Base-by-base conservation (phyloP, 2,329 filamentous ascomycete species). In the Trichophyton verrucosum region DNA sequence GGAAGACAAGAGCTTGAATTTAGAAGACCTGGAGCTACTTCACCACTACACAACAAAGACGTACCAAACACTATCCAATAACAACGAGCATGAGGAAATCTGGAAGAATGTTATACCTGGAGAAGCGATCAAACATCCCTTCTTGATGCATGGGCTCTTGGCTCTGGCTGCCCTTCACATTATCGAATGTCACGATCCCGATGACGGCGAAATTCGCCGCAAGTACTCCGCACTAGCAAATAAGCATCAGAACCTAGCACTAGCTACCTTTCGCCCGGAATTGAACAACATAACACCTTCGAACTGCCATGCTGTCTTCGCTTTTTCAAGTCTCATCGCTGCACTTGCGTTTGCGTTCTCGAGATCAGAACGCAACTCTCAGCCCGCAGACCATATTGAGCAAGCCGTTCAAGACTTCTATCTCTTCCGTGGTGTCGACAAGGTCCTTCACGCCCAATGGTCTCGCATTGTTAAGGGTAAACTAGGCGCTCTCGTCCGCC, bases 1-100 rank as follows among this genome's bases (percentile, higher is more conserved):
- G 5, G 62, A 65, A 27, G 57, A 61, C 13, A 65, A 64, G 9
- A 63, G 66, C 51, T 47, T 68, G 42, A 64, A 69, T 56, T 59
- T 74, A n/a, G 66, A 73, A n/a, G 75, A 77, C 62, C 65, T 77
- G n/a, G 74, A 77, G 61, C 67, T 78, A 30, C 70, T 78, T 57
- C 74, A 78, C 63, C 69, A 72, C 61, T 77, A 73, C 61, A 73
- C 71, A 9, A 73, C 69, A 11, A 62, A 67, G 24, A 73, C 70
- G 20, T 73, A 72, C 55, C 64, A 60, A 56, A 68, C 68, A 2
- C 60, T 69, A 13, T 66, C 68, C 1, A 61, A 65, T 22, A 62
- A 65, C 30, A 62, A 61, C 36, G 61, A 64, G 46, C 66, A 65
- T 53, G 55, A 62, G 38, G 63, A 63, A 38, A 64, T 68, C 1